Conservation (phyloP, 2,329 filamentous ascomycete genomes). For the Aspergillus unguis region DNA sequence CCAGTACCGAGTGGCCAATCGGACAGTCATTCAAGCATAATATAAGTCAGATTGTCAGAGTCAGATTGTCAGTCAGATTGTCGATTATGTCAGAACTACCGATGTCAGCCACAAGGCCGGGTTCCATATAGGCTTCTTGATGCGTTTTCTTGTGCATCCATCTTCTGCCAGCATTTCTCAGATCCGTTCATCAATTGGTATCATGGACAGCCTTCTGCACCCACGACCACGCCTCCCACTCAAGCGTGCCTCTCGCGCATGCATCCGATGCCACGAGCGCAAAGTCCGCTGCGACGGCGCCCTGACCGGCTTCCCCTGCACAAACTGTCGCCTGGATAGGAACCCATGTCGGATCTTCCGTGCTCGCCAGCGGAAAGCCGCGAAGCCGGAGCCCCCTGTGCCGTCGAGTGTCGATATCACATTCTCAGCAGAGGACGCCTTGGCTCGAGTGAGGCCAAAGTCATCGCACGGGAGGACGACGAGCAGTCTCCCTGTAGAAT, state of each 20-base stretch:
- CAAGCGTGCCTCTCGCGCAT: not conserved
- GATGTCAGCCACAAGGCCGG: no score
- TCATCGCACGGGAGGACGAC: not conserved
- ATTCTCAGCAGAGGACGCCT: not conserved
- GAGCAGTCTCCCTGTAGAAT: not conserved
- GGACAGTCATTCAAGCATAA: no score
- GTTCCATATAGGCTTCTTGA: no score
- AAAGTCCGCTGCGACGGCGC: not conserved
- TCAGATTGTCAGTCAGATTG: no score
- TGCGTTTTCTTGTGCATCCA: no score
- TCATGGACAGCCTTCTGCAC: not conserved
- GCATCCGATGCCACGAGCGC: not conserved
- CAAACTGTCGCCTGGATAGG: not conserved
- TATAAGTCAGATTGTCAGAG: no score
- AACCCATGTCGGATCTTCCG: not conserved
- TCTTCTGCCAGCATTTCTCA: no score
- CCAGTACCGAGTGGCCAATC: no score
- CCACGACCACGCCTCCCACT: not conserved
- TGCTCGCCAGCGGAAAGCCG: not conserved
- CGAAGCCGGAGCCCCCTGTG: not conserved
- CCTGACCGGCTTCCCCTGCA: not conserved
- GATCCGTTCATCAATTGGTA: no score
- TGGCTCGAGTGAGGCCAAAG: not conserved
- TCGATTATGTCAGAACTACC: no score
- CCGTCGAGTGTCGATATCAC: not conserved